Conservation (phyloP, 345 rosid species). For the Ceriops tagal region DNA sequence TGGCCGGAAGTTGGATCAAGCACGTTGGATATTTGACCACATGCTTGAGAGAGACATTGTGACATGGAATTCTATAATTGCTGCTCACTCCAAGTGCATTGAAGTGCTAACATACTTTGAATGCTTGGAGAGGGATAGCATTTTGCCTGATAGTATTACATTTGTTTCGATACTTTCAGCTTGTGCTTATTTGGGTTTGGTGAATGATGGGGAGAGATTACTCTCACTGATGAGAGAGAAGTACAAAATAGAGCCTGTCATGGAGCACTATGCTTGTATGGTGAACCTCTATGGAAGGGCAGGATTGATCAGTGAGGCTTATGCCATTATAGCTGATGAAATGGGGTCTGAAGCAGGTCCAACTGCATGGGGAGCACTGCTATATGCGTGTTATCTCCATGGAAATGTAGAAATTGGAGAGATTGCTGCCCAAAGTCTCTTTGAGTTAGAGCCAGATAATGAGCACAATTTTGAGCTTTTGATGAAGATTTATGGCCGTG, state of each 20-base stretch:
- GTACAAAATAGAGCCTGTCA: constrained; percentile 41
- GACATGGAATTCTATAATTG: constrained; percentile 83
- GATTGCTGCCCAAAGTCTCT: constrained; percentile 59
- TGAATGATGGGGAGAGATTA: constrained; percentile 57
- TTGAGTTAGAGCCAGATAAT: constrained; percentile 77
- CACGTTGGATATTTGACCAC: constrained; percentile 52
- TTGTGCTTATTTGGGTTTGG: constrained; percentile 64
- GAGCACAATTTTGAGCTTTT: constrained; percentile 71
- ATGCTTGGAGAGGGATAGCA: constrained; percentile 48
- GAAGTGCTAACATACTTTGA: constrained; percentile 52
- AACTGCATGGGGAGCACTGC: constrained; percentile 83
- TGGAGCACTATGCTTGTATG: constrained; percentile 83
- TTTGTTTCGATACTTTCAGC: constrained; percentile 71
- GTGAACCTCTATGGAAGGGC: constrained; percentile 77
- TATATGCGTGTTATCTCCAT: constrained; percentile 67
- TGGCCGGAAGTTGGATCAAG: constrained; percentile 39
- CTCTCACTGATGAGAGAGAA: constrained; percentile 52
- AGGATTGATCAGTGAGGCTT: constrained; percentile 61
- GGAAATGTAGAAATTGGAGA: constrained; percentile 62
- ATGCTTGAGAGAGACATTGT: constrained; percentile 65
- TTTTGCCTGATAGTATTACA: constrained; percentile 60
- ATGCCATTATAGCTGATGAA: constrained; percentile 43
- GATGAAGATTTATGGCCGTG: constrained; percentile 55
- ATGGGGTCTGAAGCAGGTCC: constrained; percentile 75
- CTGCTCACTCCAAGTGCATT: constrained; percentile 49